These are phyloP conservation scores for Candida sp. DNA, from an alignment of 1,139 yeast species.

Conservation along the genomic window DNA sequence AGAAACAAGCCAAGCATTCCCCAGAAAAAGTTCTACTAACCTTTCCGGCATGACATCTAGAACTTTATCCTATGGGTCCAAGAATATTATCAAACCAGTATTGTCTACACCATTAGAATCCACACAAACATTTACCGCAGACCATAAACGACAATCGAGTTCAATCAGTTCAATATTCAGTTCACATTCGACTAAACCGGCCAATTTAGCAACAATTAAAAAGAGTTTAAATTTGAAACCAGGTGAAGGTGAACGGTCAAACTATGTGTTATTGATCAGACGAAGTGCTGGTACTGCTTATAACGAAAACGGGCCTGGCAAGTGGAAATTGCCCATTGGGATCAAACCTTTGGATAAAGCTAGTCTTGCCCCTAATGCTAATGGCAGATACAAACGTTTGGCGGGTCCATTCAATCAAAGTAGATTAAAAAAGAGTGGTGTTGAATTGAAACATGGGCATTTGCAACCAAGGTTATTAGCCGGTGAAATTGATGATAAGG, in stretches of 20 bases:
- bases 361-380: slow-evolving; percentile 23
- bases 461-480: slow-evolving; percentile 73
- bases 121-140: slow-evolving; percentile 2
- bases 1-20: neutral
- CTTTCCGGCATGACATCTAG: neutral
- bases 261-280: slow-evolving; percentile 53
- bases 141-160: slow-evolving; percentile 22
- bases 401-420: slow-evolving; percentile 21
- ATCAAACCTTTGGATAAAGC: slow-evolving; percentile 44
- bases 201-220: slow-evolving; percentile 37
- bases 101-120: slow-evolving; percentile 1
- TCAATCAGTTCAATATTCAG: slow-evolving; percentile 39
- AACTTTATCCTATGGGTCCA: slow-evolving; percentile 2
- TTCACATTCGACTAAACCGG: slow-evolving; percentile 31
- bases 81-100: neutral
- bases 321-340: slow-evolving; percentile 67
- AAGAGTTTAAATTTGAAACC: slow-evolving; percentile 34
- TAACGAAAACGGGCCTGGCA: slow-evolving; percentile 52
- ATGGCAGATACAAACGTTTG: slow-evolving; percentile 30
- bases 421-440: slow-evolving; percentile 40
- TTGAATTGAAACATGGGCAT: slow-evolving; percentile 73
- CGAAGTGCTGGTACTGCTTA: slow-evolving; percentile 53
- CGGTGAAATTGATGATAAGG: slow-evolving; percentile 72
- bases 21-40: slow-evolving; percentile 4
- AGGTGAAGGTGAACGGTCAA: slow-evolving; percentile 52